Base-by-base conservation (phyloP, 331 rosid species). In the Telfairia occidentalis region DNA sequence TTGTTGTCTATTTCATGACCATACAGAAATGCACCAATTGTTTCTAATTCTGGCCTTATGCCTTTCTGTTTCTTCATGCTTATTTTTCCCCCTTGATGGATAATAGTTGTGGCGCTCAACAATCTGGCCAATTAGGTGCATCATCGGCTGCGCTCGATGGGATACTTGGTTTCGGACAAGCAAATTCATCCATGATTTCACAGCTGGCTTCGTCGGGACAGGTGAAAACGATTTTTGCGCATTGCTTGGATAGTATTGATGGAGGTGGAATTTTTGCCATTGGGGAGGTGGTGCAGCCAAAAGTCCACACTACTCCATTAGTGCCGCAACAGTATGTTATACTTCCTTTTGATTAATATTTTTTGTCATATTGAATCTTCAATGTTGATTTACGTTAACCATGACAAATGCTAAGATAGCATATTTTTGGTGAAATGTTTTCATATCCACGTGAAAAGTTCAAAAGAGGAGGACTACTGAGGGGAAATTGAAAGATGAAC, bases 231-330 rank as follows among this genome's bases (percentile, higher is more conserved):
- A 37, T 84, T 76, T 92, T 95, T 83, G 86, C 99, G 2, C 99
- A 95, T 83, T 95, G 99, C 85, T 90, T 95, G 78, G 97, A 95
- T 83, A 89, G 38, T 63, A 32, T 29, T 18, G 30, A 37, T 10
- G 99, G 97, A 71, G 99, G 99, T 69, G 99, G 99, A 83, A 89
- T 92, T 77, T 95, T 85, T 77, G 80, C 99, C 69, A 84, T 95
- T 74, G 99, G 99, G 78, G 85, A 92, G 78, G 97, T 95, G 80
- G 83, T 86, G 77, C 78, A 87, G 77, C 97, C 99, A 53, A 83
- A 80, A 83, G 67, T 84, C 59, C 81, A 59, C 80, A 87, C 81
- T 37, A 86, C 97, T 70, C 71, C 97, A 10, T 61, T 95, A 77
- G 76, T 92, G 63, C 86, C 83, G 73, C 76, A 78, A 59, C 86